Evolutionary conservation across 2,329 filamentous ascomycete species (phyloP).

Genomic region (Botrytis tulipae): DNA sequence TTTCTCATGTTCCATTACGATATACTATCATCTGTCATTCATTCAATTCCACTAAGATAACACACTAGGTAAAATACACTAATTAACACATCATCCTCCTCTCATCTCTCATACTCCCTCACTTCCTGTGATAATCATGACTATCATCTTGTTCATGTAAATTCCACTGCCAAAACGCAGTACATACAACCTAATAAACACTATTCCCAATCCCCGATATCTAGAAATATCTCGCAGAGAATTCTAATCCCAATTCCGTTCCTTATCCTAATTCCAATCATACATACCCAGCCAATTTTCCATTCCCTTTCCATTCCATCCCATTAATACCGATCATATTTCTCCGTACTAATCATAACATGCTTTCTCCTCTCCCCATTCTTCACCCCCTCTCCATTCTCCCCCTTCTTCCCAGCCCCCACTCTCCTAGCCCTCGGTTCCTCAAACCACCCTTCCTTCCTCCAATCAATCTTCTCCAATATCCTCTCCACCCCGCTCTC

Average conservation of each 20-base stretch:
- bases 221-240: neutral
- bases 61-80: neutral
- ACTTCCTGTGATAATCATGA: neutral
- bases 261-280: neutral
- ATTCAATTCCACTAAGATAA: neutral
- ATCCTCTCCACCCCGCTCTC: neutral
- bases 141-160: neutral
- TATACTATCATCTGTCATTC: neutral
- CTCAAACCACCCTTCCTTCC: slow-evolving; percentile 12
- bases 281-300: neutral
- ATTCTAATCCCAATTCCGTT: neutral
- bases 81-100: neutral
- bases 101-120: neutral
- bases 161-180: neutral
- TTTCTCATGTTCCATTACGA: neutral
- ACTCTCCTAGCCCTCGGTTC: neutral
- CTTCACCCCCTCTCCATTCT: no score
- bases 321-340: neutral
- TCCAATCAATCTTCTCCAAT: slow-evolving; percentile 2
- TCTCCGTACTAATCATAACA: slow-evolving; percentile 4
- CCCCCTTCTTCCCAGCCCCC: neutral
- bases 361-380: neutral
- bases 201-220: neutral
- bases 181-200: neutral
- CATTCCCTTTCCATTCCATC: neutral